phyloP scores from a whole-genome alignment of 768 basidiomycete genomes.

The Serendipita vermifera region DNA sequence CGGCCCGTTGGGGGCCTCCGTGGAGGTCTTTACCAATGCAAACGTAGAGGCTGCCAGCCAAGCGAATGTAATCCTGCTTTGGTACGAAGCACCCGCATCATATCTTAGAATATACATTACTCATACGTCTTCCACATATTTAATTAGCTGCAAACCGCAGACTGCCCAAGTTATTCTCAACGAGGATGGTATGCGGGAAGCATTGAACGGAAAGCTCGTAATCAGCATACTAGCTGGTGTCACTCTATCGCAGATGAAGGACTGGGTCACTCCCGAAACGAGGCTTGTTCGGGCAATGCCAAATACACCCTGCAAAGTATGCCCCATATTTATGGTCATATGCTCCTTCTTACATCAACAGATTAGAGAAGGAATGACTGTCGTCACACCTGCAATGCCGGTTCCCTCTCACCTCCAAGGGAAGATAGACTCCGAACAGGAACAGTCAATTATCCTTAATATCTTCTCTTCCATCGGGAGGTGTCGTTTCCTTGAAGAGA shows the following conservation, averaged over 20 bases:
- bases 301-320: conserved; percentile 89
- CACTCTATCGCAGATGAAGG: conserved; percentile 65
- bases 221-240: conserved; percentile 98
- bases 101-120: neutral
- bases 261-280: conserved; percentile 63
- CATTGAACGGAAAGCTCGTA: conserved; percentile 77
- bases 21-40: conserved; percentile 54
- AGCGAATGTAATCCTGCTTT: conserved; percentile 77
- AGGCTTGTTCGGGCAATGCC: conserved; percentile 94
- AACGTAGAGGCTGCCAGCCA: conserved; percentile 62
- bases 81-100: conserved; percentile 40
- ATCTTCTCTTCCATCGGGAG: conserved; percentile 97
- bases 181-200: conserved; percentile 65
- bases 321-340: conserved; percentile 16
- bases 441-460: conserved; percentile 65
- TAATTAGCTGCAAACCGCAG: conserved; percentile 81
- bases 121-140: neutral
- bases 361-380: conserved; percentile 99
- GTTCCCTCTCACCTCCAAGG: neutral
- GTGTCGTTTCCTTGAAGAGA: conserved; percentile 93
- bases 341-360: conserved; percentile 23
- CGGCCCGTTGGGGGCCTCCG: conserved; percentile 45
- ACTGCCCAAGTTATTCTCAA: conserved; percentile 60
- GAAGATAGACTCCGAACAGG: conserved; percentile 39
- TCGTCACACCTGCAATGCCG: conserved; percentile 58